Percentiles rank a stretch among this genome's conserved stretches.
Conservation (phyloP, 495 filamentous ascomycete genomes). For the Neurospora tetraspora region DNA sequence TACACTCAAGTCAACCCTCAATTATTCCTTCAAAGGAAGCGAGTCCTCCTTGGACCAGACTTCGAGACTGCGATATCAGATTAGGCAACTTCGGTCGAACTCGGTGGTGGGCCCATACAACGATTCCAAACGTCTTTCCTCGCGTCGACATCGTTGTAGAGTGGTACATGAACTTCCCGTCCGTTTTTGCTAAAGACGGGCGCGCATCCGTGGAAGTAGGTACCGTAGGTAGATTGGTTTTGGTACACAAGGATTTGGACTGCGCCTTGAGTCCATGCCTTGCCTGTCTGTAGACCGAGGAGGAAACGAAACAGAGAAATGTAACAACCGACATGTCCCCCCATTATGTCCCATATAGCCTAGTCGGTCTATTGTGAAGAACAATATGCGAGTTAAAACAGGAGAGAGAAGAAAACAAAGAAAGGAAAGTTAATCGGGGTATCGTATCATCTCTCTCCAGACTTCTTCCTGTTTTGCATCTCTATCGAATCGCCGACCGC, state of each 20-base stretch:
- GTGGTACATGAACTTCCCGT: neutral
- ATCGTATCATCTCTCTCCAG: conserved; percentile 5
- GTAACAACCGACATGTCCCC: neutral
- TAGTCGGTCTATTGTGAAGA: neutral
- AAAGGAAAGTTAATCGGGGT: neutral
- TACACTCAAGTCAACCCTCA: neutral
- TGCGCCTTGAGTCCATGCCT: neutral
- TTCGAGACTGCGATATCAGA: neutral
- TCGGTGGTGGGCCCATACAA: neutral
- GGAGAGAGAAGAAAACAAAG: neutral
- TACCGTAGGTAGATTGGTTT: neutral
- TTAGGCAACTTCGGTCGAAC: neutral
- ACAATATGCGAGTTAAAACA: neutral
- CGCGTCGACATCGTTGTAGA: neutral
- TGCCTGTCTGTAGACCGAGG: neutral
- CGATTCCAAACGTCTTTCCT: neutral
- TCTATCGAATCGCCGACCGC: conserved; percentile 29
- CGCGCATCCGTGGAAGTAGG: neutral
- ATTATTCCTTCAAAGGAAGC: neutral
- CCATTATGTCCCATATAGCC: neutral
- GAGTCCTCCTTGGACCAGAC: neutral
- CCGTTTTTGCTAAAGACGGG: neutral
- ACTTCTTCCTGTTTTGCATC: conserved; percentile 29
- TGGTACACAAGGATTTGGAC: neutral
- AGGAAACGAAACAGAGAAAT: neutral